Evolutionary conservation across 495 filamentous ascomycete species (phyloP).

Genomic region (Xylona heveae): DNA sequence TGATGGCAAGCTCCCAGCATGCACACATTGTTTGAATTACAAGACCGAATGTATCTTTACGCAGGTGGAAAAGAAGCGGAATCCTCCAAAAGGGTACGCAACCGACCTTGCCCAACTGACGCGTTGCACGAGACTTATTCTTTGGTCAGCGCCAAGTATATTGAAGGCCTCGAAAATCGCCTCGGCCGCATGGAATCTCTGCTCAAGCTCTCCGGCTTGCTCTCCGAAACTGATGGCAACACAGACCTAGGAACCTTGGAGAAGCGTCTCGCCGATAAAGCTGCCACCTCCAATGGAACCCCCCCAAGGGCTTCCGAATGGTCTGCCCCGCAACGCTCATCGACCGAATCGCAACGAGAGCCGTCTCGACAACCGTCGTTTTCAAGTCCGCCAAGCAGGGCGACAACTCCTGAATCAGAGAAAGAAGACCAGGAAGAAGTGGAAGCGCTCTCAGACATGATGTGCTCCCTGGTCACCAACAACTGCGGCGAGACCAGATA

Average conservation of each 20-base stretch:
- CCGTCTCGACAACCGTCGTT: not conserved
- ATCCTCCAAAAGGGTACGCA: constrained; percentile 83
- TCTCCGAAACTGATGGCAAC: constrained; percentile 73
- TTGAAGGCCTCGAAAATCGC: constrained; percentile 90
- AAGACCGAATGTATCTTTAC: constrained; percentile 97
- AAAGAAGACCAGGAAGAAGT: constrained; percentile 42
- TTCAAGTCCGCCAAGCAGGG: constrained; percentile 12
- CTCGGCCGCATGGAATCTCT: constrained; percentile 85
- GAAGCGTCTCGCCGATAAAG: constrained; percentile 54
- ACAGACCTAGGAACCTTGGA: constrained; percentile 76
- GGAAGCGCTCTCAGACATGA: constrained; percentile 87
- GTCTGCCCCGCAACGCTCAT: not conserved
- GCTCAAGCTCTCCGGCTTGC: constrained; percentile 63
- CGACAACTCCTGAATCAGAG: constrained; percentile 9
- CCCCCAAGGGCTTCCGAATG: not conserved
- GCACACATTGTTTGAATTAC: constrained; percentile 93
- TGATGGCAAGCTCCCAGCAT: constrained; percentile 87
- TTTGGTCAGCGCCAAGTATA: constrained; percentile 71
- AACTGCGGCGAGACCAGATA: constrained; percentile 91
- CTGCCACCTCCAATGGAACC: constrained; percentile 12
- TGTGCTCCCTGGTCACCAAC: constrained; percentile 97
- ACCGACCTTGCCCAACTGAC: not conserved
- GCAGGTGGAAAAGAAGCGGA: constrained; percentile 95
- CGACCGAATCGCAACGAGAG: constrained; percentile 1
- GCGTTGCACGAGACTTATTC: not conserved